Base-by-base conservation (phyloP, 2,329 filamentous ascomycete species). In the Exophiala mesophila region DNA sequence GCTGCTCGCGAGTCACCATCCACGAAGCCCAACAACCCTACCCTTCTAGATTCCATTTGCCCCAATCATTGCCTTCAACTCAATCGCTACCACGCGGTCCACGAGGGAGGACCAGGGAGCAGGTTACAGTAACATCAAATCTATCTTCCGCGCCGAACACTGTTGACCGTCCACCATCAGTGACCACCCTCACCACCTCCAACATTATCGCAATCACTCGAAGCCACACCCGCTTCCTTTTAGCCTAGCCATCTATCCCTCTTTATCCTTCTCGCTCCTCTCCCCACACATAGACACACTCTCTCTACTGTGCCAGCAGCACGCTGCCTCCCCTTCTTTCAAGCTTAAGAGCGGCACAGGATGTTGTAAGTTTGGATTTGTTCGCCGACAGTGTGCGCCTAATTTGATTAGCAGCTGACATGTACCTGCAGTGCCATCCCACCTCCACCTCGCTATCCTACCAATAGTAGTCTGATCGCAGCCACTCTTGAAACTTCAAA, bases 401-500 rank as follows among this genome's bases (percentile, higher is more conserved):
- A n/a, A n/a, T n/a, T n/a, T n/a, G n/a, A n/a, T n/a, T n/a, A 6
- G 7, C 7, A 26, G 35, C 41, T 54, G 35, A 49, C 44, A 24
- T 29, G 20, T 19, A 15, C 29, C 31, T 44, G 44, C 59, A 88
- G 85, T 67, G 88, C 94, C 56, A 76, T 95, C 47, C 80, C 89
- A 47, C 89, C 88, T 50, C 88, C 86, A 48, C 82, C 85, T 47
- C 80, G 88, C 64, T 96, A 94, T 71, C 78, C 52, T 20, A 76
- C 82, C 41, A 79, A 79, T 53, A 77, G 81, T 58, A 81, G 81
- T 49, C 75, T 82, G 62, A 73, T 80, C 38, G 73, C 79, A 26
- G 83, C 85, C 26, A 78, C 94, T 64, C 83, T 95, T 59, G 92
- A 98, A 74, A 96, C 90, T 40, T 94, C 92, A 66, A 98, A 97